A percentile compares a stretch with the other conserved stretches of the same genome.
Evolutionary conservation across 139 green algal species (phyloP).

Genomic region (Chlamydomonas sp.): DNA sequence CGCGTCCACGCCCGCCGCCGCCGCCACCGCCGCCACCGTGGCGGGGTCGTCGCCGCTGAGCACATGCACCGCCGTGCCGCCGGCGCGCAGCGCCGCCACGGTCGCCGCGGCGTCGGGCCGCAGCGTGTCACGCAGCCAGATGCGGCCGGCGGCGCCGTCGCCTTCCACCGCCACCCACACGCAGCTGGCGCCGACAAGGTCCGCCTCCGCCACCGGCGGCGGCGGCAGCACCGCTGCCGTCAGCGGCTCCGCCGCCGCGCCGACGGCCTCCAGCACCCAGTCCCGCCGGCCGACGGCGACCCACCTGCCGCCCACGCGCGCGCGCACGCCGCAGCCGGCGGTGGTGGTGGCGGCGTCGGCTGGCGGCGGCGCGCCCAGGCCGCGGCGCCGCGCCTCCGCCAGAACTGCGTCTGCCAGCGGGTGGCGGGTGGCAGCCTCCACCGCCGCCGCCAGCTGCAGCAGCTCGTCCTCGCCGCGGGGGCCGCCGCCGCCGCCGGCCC

Average conservation of each 20-base stretch:
- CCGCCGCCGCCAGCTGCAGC: slow-evolving; percentile 78
- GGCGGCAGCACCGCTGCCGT: slow-evolving; percentile 2
- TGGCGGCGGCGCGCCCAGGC: slow-evolving; percentile 48
- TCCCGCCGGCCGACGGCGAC: slow-evolving; percentile 77
- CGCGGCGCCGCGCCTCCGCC: slow-evolving; percentile 51
- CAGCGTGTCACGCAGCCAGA: slow-evolving; percentile 78
- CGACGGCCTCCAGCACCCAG: slow-evolving; percentile 71
- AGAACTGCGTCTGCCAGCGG: slow-evolving; percentile 87
- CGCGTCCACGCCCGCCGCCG: slow-evolving; percentile 58
- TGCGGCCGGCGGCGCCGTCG: slow-evolving; percentile 67
- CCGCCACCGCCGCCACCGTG: slow-evolving; percentile 66
- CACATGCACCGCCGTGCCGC: slow-evolving; percentile 72
- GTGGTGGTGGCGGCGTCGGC: slow-evolving; percentile 55
- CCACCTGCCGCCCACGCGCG: slow-evolving; percentile 57
- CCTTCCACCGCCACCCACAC: slow-evolving; percentile 77
- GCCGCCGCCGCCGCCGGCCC: background rate
- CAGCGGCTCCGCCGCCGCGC: background rate
- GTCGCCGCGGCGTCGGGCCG: slow-evolving; percentile 67
- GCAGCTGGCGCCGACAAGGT: slow-evolving; percentile 17
- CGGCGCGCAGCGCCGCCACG: slow-evolving; percentile 64
- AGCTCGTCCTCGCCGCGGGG: background rate
- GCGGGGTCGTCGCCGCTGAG: slow-evolving; percentile 82
- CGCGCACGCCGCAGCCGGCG: slow-evolving; percentile 67
- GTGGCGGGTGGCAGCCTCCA: slow-evolving; percentile 83
- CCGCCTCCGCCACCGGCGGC: slow-evolving; percentile 18